A percentile compares a stretch with the other conserved stretches of the same genome.
These are phyloP conservation scores for Ganoderma lingzhi DNA, from an alignment of 1,284 basidiomycete species.

Conservation along the genomic window DNA sequence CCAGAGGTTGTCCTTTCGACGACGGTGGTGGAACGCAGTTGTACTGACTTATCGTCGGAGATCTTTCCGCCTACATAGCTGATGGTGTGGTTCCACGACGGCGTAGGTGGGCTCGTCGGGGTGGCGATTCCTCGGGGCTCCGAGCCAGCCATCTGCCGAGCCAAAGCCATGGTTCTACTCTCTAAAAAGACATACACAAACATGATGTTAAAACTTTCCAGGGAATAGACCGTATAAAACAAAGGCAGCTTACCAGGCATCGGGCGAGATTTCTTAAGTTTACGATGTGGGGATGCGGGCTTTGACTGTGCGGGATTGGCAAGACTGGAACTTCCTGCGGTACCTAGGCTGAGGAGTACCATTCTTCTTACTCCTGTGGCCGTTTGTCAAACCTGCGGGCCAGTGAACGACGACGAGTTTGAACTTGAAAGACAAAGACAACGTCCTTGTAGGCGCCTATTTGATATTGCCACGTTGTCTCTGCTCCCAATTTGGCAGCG, in stretches of 20 bases:
- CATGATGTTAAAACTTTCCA: neutral
- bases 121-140: neutral
- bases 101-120: neutral
- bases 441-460: too few relatives aligned
- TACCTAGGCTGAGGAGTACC: neutral
- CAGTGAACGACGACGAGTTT: too few relatives aligned
- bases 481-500: too few relatives aligned
- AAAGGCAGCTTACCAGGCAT: neutral
- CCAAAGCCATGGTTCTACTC: constrained; percentile 23
- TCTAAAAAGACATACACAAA: neutral
- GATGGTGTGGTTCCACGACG: neutral
- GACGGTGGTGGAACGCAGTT: neutral
- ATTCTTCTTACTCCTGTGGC: neutral
- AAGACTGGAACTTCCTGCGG: neutral
- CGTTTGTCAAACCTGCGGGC: too few relatives aligned
- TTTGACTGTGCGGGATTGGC: neutral
- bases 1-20: neutral
- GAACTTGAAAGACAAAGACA: too few relatives aligned
- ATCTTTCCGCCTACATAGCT: neutral
- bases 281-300: neutral
- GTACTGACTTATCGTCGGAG: neutral
- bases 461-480: too few relatives aligned
- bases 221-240: neutral
- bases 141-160: constrained; percentile 5
- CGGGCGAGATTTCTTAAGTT: neutral